Evolutionary conservation across 768 basidiomycete genomes (phyloP).

Genomic region (Pholiota molesta): DNA sequence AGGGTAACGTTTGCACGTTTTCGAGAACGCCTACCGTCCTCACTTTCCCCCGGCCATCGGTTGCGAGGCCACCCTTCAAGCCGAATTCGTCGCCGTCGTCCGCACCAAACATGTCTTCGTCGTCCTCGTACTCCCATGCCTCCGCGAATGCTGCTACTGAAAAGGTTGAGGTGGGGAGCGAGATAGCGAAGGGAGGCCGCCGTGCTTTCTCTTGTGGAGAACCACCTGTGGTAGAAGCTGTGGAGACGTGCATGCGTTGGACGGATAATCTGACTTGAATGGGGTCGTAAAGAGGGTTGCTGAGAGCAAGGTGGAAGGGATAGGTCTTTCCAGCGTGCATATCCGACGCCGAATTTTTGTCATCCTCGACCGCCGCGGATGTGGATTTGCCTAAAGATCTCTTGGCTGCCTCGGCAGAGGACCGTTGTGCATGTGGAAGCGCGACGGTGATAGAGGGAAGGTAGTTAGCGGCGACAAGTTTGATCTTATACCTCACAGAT

Average conservation of each 20-base stretch:
- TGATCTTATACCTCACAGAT: conserved; percentile 94
- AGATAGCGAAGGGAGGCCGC: conserved; percentile 77
- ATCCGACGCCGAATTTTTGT: conserved; percentile 33
- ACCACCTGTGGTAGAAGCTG: conserved; percentile 37
- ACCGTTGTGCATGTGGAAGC: conserved; percentile 59
- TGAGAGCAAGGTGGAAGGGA: conserved; percentile 86
- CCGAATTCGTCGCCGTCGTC: conserved; percentile 56
- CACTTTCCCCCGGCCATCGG: conserved; percentile 48
- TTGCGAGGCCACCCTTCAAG: conserved; percentile 42
- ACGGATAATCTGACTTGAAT: conserved; percentile 90
- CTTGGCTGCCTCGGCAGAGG: conserved; percentile 44
- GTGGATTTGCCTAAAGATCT: conserved; percentile 44
- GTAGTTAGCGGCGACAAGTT: conserved; percentile 94
- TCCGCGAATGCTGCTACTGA: conserved; percentile 90
- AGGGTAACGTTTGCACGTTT: conserved; percentile 88
- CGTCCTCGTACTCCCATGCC: conserved; percentile 98
- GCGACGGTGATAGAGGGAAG: conserved; percentile 82
- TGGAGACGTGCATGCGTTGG: conserved; percentile 62
- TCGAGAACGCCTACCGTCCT: conserved; percentile 84
- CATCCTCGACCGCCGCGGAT: conserved; percentile 42
- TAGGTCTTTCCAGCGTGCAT: conserved; percentile 83
- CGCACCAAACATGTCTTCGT: conserved; percentile 83
- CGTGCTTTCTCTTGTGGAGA: conserved; percentile 53
- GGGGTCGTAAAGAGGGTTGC: conserved; percentile 95
- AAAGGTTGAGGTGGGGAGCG: conserved; percentile 78